phyloP scores from a whole-genome alignment of 1,284 basidiomycete species.

The Agroathelia rolfsii region DNA sequence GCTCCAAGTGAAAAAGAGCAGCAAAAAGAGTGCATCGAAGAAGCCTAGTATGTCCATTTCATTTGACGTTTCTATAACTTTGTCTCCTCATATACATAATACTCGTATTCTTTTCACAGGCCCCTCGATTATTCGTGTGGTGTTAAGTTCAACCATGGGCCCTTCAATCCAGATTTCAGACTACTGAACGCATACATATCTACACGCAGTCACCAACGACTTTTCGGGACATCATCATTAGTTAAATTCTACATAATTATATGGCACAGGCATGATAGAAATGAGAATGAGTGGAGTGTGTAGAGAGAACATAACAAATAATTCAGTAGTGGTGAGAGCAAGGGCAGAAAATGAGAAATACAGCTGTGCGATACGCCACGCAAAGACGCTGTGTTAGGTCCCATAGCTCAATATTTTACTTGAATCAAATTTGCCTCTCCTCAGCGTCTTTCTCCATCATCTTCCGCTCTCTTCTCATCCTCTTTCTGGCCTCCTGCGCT shows the following conservation, averaged over 20 bases:
- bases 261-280: no score
- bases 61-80: slow-evolving; percentile 2
- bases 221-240: no score
- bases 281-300: no score
- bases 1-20: slow-evolving; percentile 26
- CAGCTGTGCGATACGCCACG: no score
- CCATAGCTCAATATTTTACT: no score
- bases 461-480: slow-evolving; percentile 27
- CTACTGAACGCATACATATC: no score
- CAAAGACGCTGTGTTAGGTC: no score
- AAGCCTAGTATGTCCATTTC: slow-evolving; percentile 27
- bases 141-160: slow-evolving; percentile 79
- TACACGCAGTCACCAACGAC: no score
- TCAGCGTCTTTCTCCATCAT: slow-evolving; percentile 20
- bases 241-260: no score
- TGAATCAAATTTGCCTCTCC: slow-evolving; percentile 9
- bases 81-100: neutral
- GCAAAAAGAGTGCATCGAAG: slow-evolving; percentile 23
- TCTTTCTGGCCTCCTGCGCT: slow-evolving; percentile 18
- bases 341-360: slow-evolving; percentile 1
- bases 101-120: slow-evolving; percentile 30
- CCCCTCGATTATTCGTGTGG: slow-evolving; percentile 61
- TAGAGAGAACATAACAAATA: neutral
- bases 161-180: slow-evolving; percentile 74
- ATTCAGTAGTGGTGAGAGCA: neutral